Conservation (phyloP, 352 stramenopile species). For the Pythium grandisporangium region DNA sequence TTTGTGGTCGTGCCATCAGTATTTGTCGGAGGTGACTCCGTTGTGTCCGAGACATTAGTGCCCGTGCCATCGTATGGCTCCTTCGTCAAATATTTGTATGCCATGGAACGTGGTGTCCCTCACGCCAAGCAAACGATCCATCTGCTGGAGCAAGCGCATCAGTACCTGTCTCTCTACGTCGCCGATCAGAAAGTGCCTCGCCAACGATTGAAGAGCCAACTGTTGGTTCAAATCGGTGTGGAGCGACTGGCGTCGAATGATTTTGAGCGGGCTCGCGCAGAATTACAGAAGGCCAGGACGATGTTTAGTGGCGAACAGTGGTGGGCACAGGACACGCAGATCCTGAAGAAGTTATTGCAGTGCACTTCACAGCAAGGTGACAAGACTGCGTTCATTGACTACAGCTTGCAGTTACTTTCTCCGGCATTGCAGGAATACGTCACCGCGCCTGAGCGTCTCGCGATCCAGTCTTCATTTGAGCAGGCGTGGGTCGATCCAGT, state of each 20-base stretch:
- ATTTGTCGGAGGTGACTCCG: conserved; percentile 59
- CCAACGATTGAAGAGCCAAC: conserved; percentile 61
- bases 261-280: conserved; percentile 47
- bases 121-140: conserved; percentile 70
- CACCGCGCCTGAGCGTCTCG: conserved; percentile 33
- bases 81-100: conserved; percentile 59
- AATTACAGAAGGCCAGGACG: conserved; percentile 64
- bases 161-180: conserved; percentile 60
- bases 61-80: conserved; percentile 38
- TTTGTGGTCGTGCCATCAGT: conserved; percentile 69
- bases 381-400: conserved; percentile 66
- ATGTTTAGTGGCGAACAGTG: conserved; percentile 55
- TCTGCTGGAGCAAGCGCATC: conserved; percentile 65
- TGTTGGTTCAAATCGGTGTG: conserved; percentile 63
- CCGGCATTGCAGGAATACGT: conserved; percentile 67
- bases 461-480: conserved; percentile 51
- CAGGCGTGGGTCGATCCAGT: conserved; percentile 47
- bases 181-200: conserved; percentile 55
- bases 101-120: conserved; percentile 40
- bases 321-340: conserved; percentile 62
- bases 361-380: conserved; percentile 72
- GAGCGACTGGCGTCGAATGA: conserved; percentile 65
- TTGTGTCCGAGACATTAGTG: conserved; percentile 38
- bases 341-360: conserved; percentile 63
- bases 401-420: conserved; percentile 66